Conservation (phyloP, 73 alveolate genomes). For the Uronychia binucleata region DNA sequence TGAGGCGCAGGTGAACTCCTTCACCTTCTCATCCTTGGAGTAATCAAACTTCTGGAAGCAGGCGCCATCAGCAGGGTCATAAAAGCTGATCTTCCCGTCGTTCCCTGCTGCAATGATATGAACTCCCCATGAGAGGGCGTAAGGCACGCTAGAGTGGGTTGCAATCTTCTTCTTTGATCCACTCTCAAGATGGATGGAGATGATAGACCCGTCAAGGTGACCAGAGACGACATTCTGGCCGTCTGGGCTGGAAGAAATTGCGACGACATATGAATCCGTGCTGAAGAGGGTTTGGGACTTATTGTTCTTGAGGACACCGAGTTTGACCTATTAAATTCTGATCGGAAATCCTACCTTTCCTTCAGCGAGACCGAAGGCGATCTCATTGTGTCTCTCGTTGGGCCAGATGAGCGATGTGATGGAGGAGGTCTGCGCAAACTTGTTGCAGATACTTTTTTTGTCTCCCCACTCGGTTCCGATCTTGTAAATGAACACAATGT, state of each 20-base stretch:
- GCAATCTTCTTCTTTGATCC: constrained; percentile 85
- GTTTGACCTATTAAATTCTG: constrained; percentile 67
- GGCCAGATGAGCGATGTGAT: constrained; percentile 99
- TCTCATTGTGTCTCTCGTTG: constrained; percentile 88
- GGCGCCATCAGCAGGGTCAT: constrained; percentile 92
- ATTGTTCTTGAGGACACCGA: constrained; percentile 96
- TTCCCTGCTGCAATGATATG: constrained; percentile 98
- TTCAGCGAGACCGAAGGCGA: constrained; percentile 99
- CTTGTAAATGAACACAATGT: constrained; percentile 98
- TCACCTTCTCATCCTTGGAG: constrained; percentile 94
- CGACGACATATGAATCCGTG: constrained; percentile 91
- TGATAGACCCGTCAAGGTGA: constrained; percentile 97
- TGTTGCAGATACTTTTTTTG: constrained; percentile 99
- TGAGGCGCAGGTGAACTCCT: constrained; percentile 97
- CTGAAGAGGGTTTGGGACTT: constrained; percentile 89
- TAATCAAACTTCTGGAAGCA: constrained; percentile 96
- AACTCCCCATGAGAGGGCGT: constrained; percentile 98
- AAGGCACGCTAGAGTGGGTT: constrained; percentile 91
- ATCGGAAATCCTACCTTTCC: constrained; percentile 76
- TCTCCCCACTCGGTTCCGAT: constrained; percentile 99
- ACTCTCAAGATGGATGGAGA: constrained; percentile 93
- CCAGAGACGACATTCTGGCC: constrained; percentile 98
- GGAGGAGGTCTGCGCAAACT: constrained; percentile 96
- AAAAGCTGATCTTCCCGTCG: constrained; percentile 94
- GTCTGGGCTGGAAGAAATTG: constrained; percentile 93